Conservation (phyloP, 73 alveolate species). For the Paramecium bursaria region DNA sequence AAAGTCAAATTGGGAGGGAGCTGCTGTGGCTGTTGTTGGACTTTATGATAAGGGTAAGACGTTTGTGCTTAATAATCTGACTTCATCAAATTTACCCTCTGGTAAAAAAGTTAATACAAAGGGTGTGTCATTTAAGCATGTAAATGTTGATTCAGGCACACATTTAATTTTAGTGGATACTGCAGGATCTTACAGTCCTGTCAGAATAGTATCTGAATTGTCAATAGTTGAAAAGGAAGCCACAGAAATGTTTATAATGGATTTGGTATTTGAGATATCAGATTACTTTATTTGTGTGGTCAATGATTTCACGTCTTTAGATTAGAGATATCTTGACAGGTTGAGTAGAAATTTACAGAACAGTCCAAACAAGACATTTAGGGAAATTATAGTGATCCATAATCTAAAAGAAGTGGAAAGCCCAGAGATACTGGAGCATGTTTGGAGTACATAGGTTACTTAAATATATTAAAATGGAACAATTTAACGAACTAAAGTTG, state of each 20-base stretch:
- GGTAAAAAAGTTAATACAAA: constrained; percentile 71
- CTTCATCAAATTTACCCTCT: constrained; percentile 62
- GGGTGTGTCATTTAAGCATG: constrained; percentile 72
- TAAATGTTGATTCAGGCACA: constrained; percentile 69
- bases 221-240: constrained; percentile 69
- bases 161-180: constrained; percentile 70
- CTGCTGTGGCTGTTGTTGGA: constrained; percentile 72
- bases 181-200: constrained; percentile 74
- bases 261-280: constrained; percentile 67
- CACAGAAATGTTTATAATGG: constrained; percentile 67
- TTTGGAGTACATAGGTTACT: constrained; percentile 68
- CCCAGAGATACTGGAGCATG: constrained; percentile 63
- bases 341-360: constrained; percentile 59
- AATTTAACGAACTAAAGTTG: constrained; percentile 65
- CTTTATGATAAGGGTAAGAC: constrained; percentile 76
- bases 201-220: constrained; percentile 46
- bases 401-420: constrained; percentile 71
- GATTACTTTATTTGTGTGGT: constrained; percentile 74
- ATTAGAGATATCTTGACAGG: constrained; percentile 71
- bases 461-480: constrained; percentile 60
- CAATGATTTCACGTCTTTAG: constrained; percentile 72
- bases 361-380: constrained; percentile 63
- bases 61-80: constrained; percentile 69
- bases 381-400: constrained; percentile 72
- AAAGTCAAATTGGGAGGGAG: constrained; percentile 56